Evolutionary conservation across 495 filamentous ascomycete genomes (phyloP), one percentile per base, ranked within the genome.

Genomic region (Cryomyces minteri): DNA sequence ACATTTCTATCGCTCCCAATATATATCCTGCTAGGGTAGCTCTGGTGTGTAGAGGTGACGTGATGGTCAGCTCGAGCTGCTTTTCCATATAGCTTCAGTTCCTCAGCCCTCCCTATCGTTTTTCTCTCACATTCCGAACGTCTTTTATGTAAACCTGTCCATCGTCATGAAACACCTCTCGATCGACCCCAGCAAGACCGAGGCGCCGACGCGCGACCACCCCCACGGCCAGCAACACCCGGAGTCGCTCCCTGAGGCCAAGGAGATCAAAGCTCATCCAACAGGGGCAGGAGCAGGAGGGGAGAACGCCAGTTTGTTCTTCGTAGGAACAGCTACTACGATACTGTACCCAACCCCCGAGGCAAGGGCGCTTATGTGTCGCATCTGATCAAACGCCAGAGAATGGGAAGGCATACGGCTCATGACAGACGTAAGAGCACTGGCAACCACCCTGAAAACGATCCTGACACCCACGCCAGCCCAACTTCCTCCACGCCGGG

Each of bases 401-500:
- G 68, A 79, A 55, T 82, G 72, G 73, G 62, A 66, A 44, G 72
- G 70, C 28, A 64, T 79, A 29, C 67, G 77, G 11, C 59, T 83
- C 39, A 69, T 84, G 48, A 84, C 78, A 2, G 79, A 83, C 59
- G 58, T 56, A 25, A 49, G 47, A 28, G 2, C 10, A 40, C 14
- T 31, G n/a, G 14, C 14, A 28, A 31, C 51, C 39, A 48, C 7
- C 31, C 11, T 6, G 36, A n/a, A 25, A 30, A 4, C 38, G 34
- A 37, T 41, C 4, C 28, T 34, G 14, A 8, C 39, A 29, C 31
- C 33, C 14, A 45, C 29, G 31, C 31, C 6, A 68, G 60, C 68
- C 77, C 31, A 84, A 82, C 58, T 82, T 82, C 59, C 68, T 84
- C 0, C 77, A 81, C 50, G 72, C 71, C 4, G 76, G 77, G 34